Evolutionary conservation across 129 eudicot genomes (phyloP).

Genomic region (Flaveria robusta): DNA sequence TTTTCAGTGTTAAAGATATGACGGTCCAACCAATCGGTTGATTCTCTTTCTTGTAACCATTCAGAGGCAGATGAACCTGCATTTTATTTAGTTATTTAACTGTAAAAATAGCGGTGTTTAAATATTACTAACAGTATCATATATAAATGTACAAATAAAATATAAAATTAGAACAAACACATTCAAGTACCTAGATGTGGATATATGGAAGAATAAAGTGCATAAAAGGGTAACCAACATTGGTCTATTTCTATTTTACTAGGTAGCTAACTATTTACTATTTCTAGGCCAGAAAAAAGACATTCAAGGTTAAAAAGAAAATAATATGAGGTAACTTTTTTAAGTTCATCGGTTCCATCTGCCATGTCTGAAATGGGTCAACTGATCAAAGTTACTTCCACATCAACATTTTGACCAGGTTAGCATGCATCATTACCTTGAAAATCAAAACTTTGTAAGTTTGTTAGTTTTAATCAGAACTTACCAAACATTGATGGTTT

Average conservation of each 20-base stretch:
- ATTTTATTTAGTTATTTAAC: constrained; percentile 12
- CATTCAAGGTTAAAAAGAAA: neutral
- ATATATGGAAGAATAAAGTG: neutral
- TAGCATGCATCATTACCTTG: neutral
- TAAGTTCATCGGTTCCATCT: neutral
- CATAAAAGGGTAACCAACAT: neutral
- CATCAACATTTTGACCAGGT: constrained; percentile 4
- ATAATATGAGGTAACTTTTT: neutral
- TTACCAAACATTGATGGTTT: neutral
- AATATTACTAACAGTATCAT: neutral
- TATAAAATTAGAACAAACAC: neutral
- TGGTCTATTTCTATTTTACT: neutral
- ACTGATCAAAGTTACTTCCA: neutral
- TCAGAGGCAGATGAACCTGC: constrained; percentile 97
- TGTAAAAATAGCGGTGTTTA: neutral
- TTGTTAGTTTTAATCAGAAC: neutral
- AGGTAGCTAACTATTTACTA: neutral
- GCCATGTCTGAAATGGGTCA: too few relatives aligned
- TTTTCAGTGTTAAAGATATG: constrained; percentile 60
- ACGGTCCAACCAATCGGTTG: constrained; percentile 64
- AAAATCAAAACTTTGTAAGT: neutral
- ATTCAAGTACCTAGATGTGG: neutral
- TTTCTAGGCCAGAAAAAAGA: neutral
- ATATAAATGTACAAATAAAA: neutral
- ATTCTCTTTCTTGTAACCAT: constrained; percentile 72